phyloP scores from a whole-genome alignment of 2,329 filamentous ascomycete genomes.

The Cordyceps fumosorosea region DNA sequence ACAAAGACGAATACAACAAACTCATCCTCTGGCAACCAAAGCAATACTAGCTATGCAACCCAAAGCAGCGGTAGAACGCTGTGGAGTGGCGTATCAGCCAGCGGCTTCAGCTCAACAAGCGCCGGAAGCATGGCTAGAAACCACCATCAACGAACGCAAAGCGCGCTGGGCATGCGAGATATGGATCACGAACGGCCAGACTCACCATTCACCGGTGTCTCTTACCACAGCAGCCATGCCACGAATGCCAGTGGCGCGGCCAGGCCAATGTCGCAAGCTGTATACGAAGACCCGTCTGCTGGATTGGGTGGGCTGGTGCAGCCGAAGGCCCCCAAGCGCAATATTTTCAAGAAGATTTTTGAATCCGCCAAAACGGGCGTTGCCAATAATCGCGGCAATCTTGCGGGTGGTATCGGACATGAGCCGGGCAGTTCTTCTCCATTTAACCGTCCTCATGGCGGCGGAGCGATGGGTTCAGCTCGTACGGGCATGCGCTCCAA shows the following conservation, averaged over 20 bases:
- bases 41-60: constrained; percentile 66
- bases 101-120: constrained; percentile 89
- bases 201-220: constrained; percentile 68
- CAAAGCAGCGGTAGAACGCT: constrained; percentile 76
- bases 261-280: constrained; percentile 59
- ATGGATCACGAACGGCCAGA: constrained; percentile 50
- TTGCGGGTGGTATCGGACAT: constrained; percentile 52
- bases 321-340: constrained; percentile 75
- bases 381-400: constrained; percentile 79
- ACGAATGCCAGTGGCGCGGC: constrained; percentile 40
- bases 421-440: constrained; percentile 37
- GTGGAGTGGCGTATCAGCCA: constrained; percentile 89
- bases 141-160: constrained; percentile 55
- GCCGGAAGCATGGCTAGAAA: constrained; percentile 86
- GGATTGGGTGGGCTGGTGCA: constrained; percentile 71
- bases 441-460: constrained; percentile 30
- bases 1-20: constrained; percentile 82
- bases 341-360: constrained; percentile 93
- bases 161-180: constrained; percentile 56
- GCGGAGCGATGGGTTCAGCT: constrained; percentile 23
- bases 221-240: constrained; percentile 84
- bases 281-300: constrained; percentile 57
- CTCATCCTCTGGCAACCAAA: constrained; percentile 66
- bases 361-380: constrained; percentile 92
- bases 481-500: constrained; percentile 29